Evolutionary conservation across 805 yeast genomes (phyloP).

Genomic region (Starmerella potacharoeniae): DNA sequence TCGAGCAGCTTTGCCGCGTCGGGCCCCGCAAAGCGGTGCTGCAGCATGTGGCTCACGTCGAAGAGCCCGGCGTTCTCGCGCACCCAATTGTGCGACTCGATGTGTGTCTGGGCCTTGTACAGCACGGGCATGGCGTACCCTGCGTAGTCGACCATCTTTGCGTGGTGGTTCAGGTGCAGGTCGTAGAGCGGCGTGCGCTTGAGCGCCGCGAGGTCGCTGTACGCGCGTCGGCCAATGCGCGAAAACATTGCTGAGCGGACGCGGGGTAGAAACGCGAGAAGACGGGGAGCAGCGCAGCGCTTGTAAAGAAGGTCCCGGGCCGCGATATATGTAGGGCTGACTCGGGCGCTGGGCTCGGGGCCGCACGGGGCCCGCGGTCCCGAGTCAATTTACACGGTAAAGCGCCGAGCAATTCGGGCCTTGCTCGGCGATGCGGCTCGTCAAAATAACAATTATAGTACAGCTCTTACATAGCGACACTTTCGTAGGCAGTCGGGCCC

Average conservation of each 20-base stretch:
- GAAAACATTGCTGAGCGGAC: not conserved
- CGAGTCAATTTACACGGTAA: not conserved
- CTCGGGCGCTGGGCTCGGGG: constrained; percentile 1
- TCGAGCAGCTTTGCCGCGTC: constrained; percentile 60
- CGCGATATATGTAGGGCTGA: not conserved
- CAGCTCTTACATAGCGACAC: not conserved
- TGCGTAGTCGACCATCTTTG: constrained; percentile 90
- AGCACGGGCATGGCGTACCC: constrained; percentile 94
- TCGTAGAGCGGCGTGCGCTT: constrained; percentile 65
- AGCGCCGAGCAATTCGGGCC: not conserved
- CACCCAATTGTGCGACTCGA: constrained; percentile 92
- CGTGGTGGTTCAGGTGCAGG: constrained; percentile 66
- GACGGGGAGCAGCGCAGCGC: too few species aligned
- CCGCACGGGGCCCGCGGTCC: not conserved
- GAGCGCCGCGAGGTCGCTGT: constrained; percentile 10
- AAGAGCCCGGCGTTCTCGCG: constrained; percentile 78
- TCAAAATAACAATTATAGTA: not conserved
- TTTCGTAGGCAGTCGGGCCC: not conserved
- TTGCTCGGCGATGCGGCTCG: too few species aligned
- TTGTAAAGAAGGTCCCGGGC: not conserved
- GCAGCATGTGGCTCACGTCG: constrained; percentile 96
- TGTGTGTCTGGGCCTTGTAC: constrained; percentile 73
- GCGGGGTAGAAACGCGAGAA: too few species aligned
- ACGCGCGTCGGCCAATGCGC: constrained; percentile 3
- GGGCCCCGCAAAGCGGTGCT: constrained; percentile 65